A percentile compares a stretch with the other conserved stretches of the same genome.
Evolutionary conservation across 2,329 filamentous ascomycete species (phyloP).

Genomic region (Cladosporium sp.): DNA sequence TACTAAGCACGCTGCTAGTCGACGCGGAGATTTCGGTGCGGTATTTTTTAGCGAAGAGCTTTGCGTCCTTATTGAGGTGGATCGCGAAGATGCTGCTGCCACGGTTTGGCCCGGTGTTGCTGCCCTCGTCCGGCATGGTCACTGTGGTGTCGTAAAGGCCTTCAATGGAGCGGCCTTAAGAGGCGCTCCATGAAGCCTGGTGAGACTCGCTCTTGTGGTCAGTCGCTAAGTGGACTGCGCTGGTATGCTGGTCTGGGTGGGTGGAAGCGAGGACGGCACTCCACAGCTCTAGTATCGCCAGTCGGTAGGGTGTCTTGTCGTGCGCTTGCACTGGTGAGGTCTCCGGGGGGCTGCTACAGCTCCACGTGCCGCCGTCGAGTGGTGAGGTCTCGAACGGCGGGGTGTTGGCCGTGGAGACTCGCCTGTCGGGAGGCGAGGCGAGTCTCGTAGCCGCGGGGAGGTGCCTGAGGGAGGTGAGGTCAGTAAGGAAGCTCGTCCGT

Average conservation of each 20-base stretch:
- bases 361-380: neutral
- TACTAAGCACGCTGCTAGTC: constrained; percentile 70
- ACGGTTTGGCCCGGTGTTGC: neutral
- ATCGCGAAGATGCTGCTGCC: constrained; percentile 19
- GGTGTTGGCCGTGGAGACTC: neutral
- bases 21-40: constrained; percentile 75
- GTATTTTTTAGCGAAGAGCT: constrained; percentile 65
- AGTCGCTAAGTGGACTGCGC: neutral
- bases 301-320: neutral
- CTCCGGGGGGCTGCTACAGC: no score
- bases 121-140: constrained; percentile 21
- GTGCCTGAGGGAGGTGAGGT: no score
- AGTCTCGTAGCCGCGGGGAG: no score
- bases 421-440: no score
- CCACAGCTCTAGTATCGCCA: neutral
- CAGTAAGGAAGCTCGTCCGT: no score
- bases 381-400: neutral
- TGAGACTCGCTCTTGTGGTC: neutral
- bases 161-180: constrained; percentile 19
- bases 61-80: constrained; percentile 37
- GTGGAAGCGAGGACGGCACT: neutral
- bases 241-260: neutral
- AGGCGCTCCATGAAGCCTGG: constrained; percentile 24
- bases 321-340: neutral
- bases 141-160: constrained; percentile 22